Conservation (phyloP, 169 alveolate species). For the Plasmodium billcollinsi region DNA sequence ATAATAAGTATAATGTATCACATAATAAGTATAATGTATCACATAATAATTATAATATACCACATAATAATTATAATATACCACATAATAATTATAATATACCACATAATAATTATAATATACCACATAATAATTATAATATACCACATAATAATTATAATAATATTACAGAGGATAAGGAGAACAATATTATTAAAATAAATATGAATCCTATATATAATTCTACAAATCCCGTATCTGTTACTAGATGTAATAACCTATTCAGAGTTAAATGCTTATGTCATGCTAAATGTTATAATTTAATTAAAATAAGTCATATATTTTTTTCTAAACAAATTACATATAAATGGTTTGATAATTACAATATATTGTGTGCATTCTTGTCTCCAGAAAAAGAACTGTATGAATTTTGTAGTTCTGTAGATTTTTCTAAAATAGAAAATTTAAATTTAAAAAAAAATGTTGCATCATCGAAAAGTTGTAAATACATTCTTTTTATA, state of each 20-base stretch:
- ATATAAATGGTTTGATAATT: constrained; percentile 27
- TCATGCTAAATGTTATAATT: constrained; percentile 64
- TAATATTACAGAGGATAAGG: no score
- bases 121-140: no score
- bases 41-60: no score
- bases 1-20: no score
- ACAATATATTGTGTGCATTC: constrained; percentile 46
- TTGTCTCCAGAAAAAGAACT: constrained; percentile 32
- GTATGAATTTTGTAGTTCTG: constrained; percentile 15
- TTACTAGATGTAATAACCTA: background rate
- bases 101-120: no score
- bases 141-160: no score
- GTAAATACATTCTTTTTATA: constrained; percentile 55
- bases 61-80: no score
- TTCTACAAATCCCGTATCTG: no score
- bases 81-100: no score
- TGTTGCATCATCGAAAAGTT: constrained; percentile 8
- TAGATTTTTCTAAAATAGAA: constrained; percentile 33
- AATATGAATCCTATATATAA: background rate
- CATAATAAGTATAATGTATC: no score
- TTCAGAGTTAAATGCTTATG: constrained; percentile 45
- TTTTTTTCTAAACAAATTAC: constrained; percentile 29
- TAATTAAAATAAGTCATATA: constrained; percentile 32
- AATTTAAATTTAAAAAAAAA: constrained; percentile 18
- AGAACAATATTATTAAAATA: background rate